phyloP scores from a whole-genome alignment of 257 asterid species.

The Apocynum venetum region DNA sequence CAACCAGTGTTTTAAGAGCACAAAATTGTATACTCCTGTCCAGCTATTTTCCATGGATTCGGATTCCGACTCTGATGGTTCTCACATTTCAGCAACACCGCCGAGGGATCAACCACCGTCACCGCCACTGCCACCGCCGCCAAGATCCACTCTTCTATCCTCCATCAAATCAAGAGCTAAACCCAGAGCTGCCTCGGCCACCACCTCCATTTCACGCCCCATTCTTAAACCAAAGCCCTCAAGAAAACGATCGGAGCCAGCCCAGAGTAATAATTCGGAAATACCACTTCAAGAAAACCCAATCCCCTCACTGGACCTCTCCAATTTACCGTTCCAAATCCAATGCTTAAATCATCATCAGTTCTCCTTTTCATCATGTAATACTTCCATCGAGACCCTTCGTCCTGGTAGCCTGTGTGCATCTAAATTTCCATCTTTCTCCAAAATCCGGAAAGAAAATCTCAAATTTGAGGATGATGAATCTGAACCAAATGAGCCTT shows the following conservation, averaged over 20 bases:
- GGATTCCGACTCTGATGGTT: conserved; percentile 76
- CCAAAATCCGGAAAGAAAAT: conserved; percentile 30
- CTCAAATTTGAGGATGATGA: conserved; percentile 50
- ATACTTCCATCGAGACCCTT: conserved; percentile 25
- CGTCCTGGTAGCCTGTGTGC: conserved; percentile 44
- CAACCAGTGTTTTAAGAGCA: background rate
- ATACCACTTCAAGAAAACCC: conserved; percentile 8
- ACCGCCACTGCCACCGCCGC: conserved; percentile 15
- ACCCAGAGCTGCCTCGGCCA: conserved; percentile 32
- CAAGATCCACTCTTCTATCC: conserved; percentile 25
- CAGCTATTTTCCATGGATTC: conserved; percentile 47
- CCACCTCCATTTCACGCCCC: conserved; percentile 55
- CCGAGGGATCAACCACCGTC: conserved; percentile 37
- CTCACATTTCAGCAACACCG: conserved; percentile 83
- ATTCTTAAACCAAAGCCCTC: conserved; percentile 50
- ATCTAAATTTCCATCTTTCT: conserved; percentile 51
- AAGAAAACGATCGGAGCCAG: conserved; percentile 28
- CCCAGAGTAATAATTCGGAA: conserved; percentile 18
- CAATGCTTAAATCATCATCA: conserved; percentile 30
- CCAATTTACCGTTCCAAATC: conserved; percentile 39
- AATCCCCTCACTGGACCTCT: conserved; percentile 19
- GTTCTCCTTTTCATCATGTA: conserved; percentile 14
- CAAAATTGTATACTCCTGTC: background rate
- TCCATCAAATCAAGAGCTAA: conserved; percentile 38
- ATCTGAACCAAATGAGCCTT: conserved; percentile 23